Conservation (phyloP, 169 alveolate genomes). For the Cystoisospora suis region DNA sequence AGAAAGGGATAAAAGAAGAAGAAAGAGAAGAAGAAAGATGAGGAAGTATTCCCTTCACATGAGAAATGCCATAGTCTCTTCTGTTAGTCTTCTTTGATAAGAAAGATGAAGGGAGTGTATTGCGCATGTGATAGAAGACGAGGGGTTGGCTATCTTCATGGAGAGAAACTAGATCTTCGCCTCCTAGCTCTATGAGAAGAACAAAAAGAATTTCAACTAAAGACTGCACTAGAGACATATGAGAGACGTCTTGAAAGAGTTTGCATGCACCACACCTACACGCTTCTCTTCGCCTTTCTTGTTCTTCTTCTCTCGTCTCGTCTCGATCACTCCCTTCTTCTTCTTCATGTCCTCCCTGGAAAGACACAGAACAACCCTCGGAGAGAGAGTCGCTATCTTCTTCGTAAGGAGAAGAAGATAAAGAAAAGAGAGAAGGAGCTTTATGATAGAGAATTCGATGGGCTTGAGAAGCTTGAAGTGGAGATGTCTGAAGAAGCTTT, state of each 20-base stretch:
- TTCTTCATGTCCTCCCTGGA: neutral
- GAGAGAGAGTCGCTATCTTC: neutral
- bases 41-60: neutral
- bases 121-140: neutral
- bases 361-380: neutral
- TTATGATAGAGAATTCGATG: neutral
- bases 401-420: neutral
- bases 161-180: neutral
- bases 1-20: too few relatives aligned
- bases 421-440: neutral
- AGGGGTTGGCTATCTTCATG: neutral
- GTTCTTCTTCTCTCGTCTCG: neutral
- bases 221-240: conserved; percentile 13
- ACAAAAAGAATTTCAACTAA: neutral
- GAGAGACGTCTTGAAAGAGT: neutral
- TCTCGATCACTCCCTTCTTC: neutral
- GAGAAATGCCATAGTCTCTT: neutral
- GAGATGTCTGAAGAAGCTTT: neutral
- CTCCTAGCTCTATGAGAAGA: neutral
- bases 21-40: too few relatives aligned
- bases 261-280: neutral
- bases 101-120: neutral
- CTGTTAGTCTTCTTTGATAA: neutral
- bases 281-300: neutral
- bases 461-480: neutral